phyloP scores from a whole-genome alignment of 1,284 basidiomycete species.

The Marasmius tenuissimus region DNA sequence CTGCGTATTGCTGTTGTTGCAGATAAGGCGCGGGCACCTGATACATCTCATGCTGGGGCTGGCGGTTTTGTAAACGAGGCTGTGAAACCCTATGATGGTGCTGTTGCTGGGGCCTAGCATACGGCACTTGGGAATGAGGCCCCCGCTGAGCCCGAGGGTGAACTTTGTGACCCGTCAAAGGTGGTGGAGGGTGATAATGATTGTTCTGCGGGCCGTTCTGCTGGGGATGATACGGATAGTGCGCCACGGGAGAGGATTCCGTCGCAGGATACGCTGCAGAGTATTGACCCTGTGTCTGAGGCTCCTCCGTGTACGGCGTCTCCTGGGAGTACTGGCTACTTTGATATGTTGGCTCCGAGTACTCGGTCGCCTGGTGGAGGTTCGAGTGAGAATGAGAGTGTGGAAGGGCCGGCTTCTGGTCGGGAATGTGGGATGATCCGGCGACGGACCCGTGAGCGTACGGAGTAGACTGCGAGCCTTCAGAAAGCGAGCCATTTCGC shows the following conservation, averaged over 20 bases:
- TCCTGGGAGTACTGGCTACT: slow-evolving; percentile 19
- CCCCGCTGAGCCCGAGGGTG: background rate
- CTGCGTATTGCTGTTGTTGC: slow-evolving; percentile 16
- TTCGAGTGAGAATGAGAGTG: slow-evolving; percentile 21
- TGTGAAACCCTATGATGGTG: background rate
- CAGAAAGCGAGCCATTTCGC: slow-evolving; percentile 3
- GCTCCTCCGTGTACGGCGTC: background rate
- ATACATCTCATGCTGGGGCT: slow-evolving; percentile 11
- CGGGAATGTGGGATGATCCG: background rate
- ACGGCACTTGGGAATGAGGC: slow-evolving; percentile 1
- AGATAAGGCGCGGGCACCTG: slow-evolving; percentile 20
- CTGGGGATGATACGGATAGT: background rate
- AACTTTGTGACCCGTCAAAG: background rate
- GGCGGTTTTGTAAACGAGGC: background rate
- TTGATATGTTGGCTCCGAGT: slow-evolving; percentile 18
- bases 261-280: background rate
- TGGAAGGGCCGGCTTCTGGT: slow-evolving; percentile 6
- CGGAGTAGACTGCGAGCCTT: slow-evolving; percentile 8
- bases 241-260: background rate
- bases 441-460: background rate
- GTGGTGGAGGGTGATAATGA: background rate
- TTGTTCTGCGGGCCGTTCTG: background rate
- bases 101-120: background rate
- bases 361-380: slow-evolving; percentile 15
- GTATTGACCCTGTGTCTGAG: background rate